phyloP scores from a whole-genome alignment of 140 eudicot genomes.

The Erigeron philadelphicus region DNA sequence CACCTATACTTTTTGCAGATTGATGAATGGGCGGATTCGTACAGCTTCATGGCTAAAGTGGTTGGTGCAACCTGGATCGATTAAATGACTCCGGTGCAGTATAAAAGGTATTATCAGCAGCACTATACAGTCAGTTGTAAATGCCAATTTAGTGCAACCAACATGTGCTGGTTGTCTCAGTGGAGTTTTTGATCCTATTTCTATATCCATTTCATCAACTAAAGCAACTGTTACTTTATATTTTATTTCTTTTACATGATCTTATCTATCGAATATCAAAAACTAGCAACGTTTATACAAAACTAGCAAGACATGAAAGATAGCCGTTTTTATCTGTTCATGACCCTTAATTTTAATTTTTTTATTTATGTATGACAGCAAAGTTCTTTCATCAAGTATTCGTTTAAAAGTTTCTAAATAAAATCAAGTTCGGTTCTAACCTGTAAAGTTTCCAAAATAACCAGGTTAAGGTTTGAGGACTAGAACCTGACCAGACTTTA shows the following conservation, averaged over 20 bases:
- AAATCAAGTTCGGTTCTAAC: background rate
- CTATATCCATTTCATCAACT: background rate
- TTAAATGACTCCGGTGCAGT: constrained; percentile 17
- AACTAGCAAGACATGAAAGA: background rate
- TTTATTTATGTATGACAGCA: background rate
- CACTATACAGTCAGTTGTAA: background rate
- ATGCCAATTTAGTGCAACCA: background rate
- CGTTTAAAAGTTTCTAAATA: background rate
- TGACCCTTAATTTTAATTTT: background rate
- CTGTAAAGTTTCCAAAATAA: background rate
- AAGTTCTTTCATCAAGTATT: background rate
- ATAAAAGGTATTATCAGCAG: background rate
- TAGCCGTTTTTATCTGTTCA: background rate
- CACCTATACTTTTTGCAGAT: constrained; percentile 39
- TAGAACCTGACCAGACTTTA: no score
- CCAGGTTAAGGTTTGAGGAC: background rate
- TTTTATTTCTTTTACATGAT: background rate
- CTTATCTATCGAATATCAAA: background rate
- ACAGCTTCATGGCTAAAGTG: constrained; percentile 83
- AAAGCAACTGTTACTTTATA: background rate
- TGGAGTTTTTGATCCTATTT: background rate
- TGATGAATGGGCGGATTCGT: constrained; percentile 82
- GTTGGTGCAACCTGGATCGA: constrained; percentile 79
- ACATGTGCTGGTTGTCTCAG: background rate
- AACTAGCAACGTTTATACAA: background rate